Evolutionary conservation across 2,329 filamentous ascomycete species (phyloP).

Genomic region (Calonectria pseudoturangicola): DNA sequence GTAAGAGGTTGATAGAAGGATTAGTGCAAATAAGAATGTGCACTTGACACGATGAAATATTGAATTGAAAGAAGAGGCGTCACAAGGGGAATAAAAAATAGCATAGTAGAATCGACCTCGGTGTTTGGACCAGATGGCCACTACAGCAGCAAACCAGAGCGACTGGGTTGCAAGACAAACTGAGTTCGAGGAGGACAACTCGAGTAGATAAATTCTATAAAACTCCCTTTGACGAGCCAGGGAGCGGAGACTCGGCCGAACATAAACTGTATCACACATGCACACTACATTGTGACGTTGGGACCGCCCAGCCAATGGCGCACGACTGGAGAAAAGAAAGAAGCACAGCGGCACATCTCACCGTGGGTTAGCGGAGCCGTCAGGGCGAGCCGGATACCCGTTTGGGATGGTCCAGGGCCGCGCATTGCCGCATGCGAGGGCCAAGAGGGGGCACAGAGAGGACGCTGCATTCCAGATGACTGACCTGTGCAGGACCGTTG

Average conservation of each 20-base stretch:
- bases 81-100: neutral
- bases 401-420: conserved; percentile 21
- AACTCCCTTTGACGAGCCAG: neutral
- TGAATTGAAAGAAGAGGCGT: too few relatives aligned
- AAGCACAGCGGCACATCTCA: neutral
- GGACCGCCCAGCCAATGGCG: conserved; percentile 8
- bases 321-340: neutral
- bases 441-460: conserved; percentile 7
- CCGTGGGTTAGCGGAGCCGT: conserved; percentile 30
- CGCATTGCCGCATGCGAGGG: conserved; percentile 1
- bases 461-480: conserved; percentile 45
- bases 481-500: conserved; percentile 19
- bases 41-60: neutral
- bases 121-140: conserved; percentile 2
- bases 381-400: conserved; percentile 43
- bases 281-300: neutral
- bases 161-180: neutral
- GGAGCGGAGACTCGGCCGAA: conserved; percentile 10
- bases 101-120: neutral
- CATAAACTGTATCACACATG: conserved; percentile 1
- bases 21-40: neutral
- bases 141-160: neutral
- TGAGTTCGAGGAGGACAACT: neutral
- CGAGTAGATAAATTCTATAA: conserved; percentile 18
- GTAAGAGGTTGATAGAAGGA: neutral